A percentile compares a stretch with the other conserved stretches of the same genome.
Conservation (phyloP, 202 grass and related monocot genomes). For the Setaria viridis region DNA sequence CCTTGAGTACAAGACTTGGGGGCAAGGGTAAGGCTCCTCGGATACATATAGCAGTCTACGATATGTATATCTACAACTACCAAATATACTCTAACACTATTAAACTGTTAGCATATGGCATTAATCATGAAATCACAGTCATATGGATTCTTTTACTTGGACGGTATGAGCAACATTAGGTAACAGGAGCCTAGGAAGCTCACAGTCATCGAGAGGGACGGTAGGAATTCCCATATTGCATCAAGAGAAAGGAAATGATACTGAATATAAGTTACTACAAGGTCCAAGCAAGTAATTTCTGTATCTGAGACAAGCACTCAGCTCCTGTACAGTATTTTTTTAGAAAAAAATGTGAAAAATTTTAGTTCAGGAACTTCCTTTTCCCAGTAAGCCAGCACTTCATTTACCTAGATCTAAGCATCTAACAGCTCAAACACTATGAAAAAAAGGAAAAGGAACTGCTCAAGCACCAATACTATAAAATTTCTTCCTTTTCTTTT, state of each 20-base stretch:
- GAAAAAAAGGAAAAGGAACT: neutral
- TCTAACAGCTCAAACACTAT: neutral
- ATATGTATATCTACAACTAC: no score
- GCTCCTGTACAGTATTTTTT: neutral
- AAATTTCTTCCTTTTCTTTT: neutral
- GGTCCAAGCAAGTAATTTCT: neutral
- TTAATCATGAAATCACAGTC: neutral
- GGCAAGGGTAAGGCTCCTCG: no score
- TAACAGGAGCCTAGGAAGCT: no score
- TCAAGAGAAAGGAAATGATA: neutral
- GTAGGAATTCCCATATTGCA: neutral
- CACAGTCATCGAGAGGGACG: neutral
- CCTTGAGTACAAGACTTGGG: no score
- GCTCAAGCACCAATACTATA: neutral
- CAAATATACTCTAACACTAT: no score
- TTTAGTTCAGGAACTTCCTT: neutral
- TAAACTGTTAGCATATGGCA: neutral
- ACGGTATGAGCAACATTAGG: no score
- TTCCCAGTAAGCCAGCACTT: neutral
- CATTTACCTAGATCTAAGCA: neutral
- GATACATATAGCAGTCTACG: no score
- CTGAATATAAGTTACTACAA: neutral
- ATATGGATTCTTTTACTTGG: neutral
- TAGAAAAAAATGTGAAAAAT: neutral
- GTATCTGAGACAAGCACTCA: neutral